phyloP scores from a whole-genome alignment of 345 rosid species.

The Acer saccharum region DNA sequence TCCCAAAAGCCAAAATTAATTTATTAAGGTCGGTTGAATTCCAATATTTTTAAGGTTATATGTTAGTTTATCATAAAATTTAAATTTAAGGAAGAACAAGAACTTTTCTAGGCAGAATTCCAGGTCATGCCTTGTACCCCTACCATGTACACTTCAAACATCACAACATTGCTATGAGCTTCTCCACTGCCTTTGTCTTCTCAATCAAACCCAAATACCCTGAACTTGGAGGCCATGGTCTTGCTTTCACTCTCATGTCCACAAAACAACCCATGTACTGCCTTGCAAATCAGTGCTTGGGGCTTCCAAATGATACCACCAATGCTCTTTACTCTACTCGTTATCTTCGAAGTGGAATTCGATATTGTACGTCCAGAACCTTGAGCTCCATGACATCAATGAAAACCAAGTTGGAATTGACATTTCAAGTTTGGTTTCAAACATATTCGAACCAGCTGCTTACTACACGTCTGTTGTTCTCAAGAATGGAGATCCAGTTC shows the following conservation, averaged over 20 bases:
- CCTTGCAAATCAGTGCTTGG: slow-evolving; percentile 34
- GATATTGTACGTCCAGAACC: slow-evolving; percentile 30
- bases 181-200: slow-evolving; percentile 44
- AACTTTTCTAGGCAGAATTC: background rate
- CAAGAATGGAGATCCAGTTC: slow-evolving; percentile 28
- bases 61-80: too few species aligned
- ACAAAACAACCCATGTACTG: slow-evolving; percentile 19
- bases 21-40: too few species aligned
- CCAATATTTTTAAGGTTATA: too few species aligned
- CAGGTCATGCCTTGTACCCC: slow-evolving; percentile 40
- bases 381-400: slow-evolving; percentile 38
- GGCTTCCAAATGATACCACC: slow-evolving; percentile 31
- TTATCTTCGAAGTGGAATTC: slow-evolving; percentile 41
- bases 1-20: too few species aligned
- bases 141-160: background rate
- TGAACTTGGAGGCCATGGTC: slow-evolving; percentile 39
- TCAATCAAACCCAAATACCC: slow-evolving; percentile 33
- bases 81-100: too few species aligned
- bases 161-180: slow-evolving; percentile 21
- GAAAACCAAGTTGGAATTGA: slow-evolving; percentile 53
- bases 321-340: slow-evolving; percentile 24
- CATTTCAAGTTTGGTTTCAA: slow-evolving; percentile 33
- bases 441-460: slow-evolving; percentile 30
- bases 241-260: slow-evolving; percentile 43
- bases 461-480: slow-evolving; percentile 31